These are phyloP conservation scores for Xylaria sp. DNA, from an alignment of 2,329 filamentous ascomycete genomes.

Conservation along the genomic window DNA sequence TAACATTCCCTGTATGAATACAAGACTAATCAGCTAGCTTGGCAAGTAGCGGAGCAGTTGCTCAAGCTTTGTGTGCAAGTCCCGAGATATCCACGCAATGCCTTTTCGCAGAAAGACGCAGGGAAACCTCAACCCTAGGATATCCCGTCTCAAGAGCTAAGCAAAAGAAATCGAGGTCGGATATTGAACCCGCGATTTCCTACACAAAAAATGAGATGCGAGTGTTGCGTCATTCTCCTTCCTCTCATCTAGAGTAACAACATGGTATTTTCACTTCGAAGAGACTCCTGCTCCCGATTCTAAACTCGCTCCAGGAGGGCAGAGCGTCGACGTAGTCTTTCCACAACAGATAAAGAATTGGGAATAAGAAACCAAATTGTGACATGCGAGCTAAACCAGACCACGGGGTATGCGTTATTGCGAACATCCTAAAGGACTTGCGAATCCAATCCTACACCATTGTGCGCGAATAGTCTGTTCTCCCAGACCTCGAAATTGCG, in stretches of 20 bases:
- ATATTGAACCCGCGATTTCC: background rate
- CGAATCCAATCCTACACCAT: conserved; percentile 31
- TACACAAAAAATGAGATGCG: background rate
- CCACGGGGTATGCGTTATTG: conserved; percentile 27
- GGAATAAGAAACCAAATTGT: conserved; percentile 7
- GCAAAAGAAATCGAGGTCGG: conserved; percentile 11
- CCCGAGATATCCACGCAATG: background rate
- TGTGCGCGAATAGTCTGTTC: conserved; percentile 31
- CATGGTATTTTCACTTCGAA: conserved; percentile 14
- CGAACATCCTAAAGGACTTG: conserved; percentile 32
- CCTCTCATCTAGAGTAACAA: conserved; percentile 7
- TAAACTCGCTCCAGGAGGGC: background rate
- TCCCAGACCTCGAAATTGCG: conserved; percentile 30
- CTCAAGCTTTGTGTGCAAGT: no score
- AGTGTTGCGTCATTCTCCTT: background rate
- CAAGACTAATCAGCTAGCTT: conserved; percentile 9
- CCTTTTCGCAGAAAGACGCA: conserved; percentile 17
- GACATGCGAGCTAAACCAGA: conserved; percentile 29
- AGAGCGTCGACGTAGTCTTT: background rate
- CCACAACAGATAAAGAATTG: background rate
- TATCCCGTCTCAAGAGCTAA: background rate
- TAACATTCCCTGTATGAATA: conserved; percentile 9
- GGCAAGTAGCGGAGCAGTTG: no score
- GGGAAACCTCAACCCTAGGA: no score
- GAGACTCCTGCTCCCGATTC: background rate